Evolutionary conservation across 2,329 filamentous ascomycete species (phyloP), one percentile per base, ranked within the genome.

Genomic region (Verticillium alfalfae): DNA sequence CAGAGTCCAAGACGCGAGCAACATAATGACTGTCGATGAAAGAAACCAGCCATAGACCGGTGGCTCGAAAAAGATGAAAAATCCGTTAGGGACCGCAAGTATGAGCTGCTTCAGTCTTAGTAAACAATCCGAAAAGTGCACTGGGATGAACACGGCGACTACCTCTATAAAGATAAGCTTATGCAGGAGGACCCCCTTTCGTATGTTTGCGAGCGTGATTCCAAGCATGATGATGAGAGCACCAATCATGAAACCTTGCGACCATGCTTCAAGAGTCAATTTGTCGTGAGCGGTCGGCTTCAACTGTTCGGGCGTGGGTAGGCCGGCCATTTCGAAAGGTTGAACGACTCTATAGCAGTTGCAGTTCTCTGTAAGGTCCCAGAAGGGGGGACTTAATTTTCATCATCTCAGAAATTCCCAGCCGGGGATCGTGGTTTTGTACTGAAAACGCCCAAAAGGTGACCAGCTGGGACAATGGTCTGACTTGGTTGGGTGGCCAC

Each of bases 31-130:
- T 2, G 83, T 85, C 31, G 79, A 75, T 1, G 84, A 86, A 2
- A 89, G 76, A 71, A 87, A 89, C 86, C 86, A 89, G 57, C 83
- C 84, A 68, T 86, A 87, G 3, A 76, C 76, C 0, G 83, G 83
- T 9, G 68, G 67, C 39, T 68, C 55, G 60, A 81, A 79, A 72
- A 88, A 87, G 39, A 86, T 81, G 70, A 85, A 87, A 62, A 84
- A 84, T 8, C 84, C 84, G 67, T 87, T 83, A 58, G 80, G 79
- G 63, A 84, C 76, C 5, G 81, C 84, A 5, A 86, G 74, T n/a
- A 86, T 65, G 16, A 87, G 74, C 82, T 84, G 59, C 26, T 18
- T 12, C 18, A 45, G 59, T 26, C 41, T 60, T 15, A 63, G 45
- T 62, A 31, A 58, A 45, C 8, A 34, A 56, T 8, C 10, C 18